Base-by-base conservation (phyloP, 768 basidiomycete genomes). In the Agaricus subrufescens region DNA sequence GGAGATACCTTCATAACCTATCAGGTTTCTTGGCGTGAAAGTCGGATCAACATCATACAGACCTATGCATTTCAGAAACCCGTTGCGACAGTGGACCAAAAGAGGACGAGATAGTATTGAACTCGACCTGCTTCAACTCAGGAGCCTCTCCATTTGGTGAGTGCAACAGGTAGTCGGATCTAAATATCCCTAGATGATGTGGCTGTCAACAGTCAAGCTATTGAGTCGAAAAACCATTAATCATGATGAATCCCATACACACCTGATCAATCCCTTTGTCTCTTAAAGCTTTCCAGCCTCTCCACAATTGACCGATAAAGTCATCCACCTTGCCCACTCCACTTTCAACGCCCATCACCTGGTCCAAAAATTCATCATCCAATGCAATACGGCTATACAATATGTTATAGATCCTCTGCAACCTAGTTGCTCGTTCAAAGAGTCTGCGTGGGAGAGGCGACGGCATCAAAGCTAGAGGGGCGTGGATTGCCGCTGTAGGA, bases 151-250 rank as follows among this genome's bases (percentile, higher is more conserved):
- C 65, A 3, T 61, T 58, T 0, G 76, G 75, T 7, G 76, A 69
- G 61, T 99, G 93, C 23, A 98, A 72, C 30, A 98, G 75, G 71
- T 98, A 99, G 73, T 99, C 96, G 9, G 94, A 97, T 53, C 96
- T 80, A 72, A 96, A 97, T 19, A 99, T 71, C 19, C 95, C 94
- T 5, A 98, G 80, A 58, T 97, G 90, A 46, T 91, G 73, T 0
- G 84, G 82, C 94, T 98, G 57, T 19, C 54, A 45, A 34, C 34
- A 34, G 7, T 7, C 4, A 26, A 34, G 11, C 38, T 52, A 34
- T 15, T 42, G 12, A 42, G 14, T 2, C 29, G 54, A 39, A 37
- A 52, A 39, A 6, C 8, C 31, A 9, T 0, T 43, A 26, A 46
- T 10, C 39, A 45, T 9, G 56, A 40, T 44, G 46, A 37, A 43